Evolutionary conservation across 2,329 filamentous ascomycete species (phyloP), one percentile per base, ranked within the genome.

Genomic region (Diaporthe ilicicola): DNA sequence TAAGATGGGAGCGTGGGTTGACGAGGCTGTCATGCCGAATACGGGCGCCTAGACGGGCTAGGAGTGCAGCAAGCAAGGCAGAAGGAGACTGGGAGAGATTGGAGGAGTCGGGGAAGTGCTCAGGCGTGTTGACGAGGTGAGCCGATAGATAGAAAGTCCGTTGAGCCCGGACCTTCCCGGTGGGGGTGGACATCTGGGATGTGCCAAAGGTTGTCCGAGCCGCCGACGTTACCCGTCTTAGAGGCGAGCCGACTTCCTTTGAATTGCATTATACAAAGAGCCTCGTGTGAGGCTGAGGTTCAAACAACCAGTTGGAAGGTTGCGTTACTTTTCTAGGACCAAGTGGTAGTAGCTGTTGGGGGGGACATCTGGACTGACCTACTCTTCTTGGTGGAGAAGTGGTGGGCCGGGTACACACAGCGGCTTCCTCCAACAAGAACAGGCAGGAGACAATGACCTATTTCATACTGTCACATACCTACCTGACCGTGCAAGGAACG

Each of bases 1-100:
- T 53, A 97, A 86, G 34, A 72, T 46, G 42, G 62, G 34, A 3
- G 71, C 29, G 24, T 65, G n/a, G n/a, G n/a, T 39, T 13, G 32
- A 29, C 19, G 59, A 55, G 15, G 17, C 37, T 50, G 67, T 37
- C 67, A 70, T 70, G 17, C 39, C 44, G 48, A 50, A 19, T 17
- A 6, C 34, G 42, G 42, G n/a, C 17, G 8, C 10, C 12, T 37
- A 29, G 17, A 8, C 37, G 19, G 19, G 12, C 15, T 22, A 10
- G 17, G n/a, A n/a, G 4, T 32, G 12, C 1, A 17, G 29, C 2
- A 4, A 1, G 39, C 9, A 3, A 15, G 19, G 13, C 19, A 12
- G 24, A 29, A 39, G 27, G 22, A 39, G 39, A n/a, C n/a, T n/a
- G n/a, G n/a, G n/a, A 50, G 19, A 29, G 19, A 8, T 9, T n/a